A percentile compares a stretch with the other conserved stretches of the same genome.
Conservation (phyloP, 352 stramenopile species). For the Thalassiosira exigua region DNA sequence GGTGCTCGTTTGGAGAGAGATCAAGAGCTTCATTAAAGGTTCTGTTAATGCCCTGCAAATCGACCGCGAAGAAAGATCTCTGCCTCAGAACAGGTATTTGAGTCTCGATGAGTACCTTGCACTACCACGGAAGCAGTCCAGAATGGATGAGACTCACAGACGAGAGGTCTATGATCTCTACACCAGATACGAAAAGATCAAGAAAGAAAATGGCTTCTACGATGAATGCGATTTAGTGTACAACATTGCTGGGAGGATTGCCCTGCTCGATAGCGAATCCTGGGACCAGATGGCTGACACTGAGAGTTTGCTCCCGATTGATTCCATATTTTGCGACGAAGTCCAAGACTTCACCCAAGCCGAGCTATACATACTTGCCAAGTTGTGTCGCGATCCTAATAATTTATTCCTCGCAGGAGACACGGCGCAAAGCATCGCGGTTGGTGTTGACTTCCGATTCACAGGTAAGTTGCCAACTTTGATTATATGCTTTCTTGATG, state of each 20-base stretch:
- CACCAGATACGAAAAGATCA: constrained; percentile 52
- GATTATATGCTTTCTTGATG: too few relatives aligned
- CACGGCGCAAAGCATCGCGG: constrained; percentile 64
- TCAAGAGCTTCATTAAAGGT: constrained; percentile 63
- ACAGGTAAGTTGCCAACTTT: too few relatives aligned
- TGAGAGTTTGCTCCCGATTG: constrained; percentile 45
- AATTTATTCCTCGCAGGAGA: constrained; percentile 56
- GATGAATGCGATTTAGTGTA: constrained; percentile 64
- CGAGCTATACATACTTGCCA: constrained; percentile 55
- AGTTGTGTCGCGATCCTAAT: constrained; percentile 52
- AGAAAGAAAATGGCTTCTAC: constrained; percentile 41
- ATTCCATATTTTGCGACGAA: constrained; percentile 64
- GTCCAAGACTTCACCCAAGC: constrained; percentile 59
- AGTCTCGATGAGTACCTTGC: constrained; percentile 56
- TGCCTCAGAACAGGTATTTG: constrained; percentile 41
- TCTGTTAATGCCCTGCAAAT: constrained; percentile 48
- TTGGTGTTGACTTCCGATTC: constrained; percentile 63
- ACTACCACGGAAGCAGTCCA: constrained; percentile 55
- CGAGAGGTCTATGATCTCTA: constrained; percentile 51
- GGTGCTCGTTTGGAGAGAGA: constrained; percentile 53
- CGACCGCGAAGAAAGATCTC: constrained; percentile 15
- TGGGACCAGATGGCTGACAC: too few relatives aligned
- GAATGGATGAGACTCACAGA: constrained; percentile 53
- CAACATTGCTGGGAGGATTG: constrained; percentile 55
- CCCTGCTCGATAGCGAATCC: too few relatives aligned